A percentile compares a stretch with the other conserved stretches of the same genome.
Evolutionary conservation across 345 rosid species (phyloP).

Genomic region (Hypericum androsaemum): DNA sequence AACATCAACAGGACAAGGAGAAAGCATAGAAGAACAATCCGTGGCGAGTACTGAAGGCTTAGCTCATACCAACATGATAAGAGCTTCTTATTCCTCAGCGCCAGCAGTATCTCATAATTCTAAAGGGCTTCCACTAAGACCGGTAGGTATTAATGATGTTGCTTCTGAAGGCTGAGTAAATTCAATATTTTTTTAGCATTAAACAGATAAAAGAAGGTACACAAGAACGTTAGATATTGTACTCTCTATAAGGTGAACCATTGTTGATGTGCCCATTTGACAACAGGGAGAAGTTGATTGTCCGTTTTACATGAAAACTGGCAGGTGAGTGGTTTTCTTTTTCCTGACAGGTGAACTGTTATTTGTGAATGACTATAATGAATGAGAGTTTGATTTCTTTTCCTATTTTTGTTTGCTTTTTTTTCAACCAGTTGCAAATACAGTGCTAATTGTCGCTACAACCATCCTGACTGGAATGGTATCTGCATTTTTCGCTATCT

Average conservation of each 20-base stretch:
- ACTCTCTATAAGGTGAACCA: too few relatives aligned
- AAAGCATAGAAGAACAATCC: conserved; percentile 25
- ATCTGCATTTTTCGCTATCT: conserved; percentile 10
- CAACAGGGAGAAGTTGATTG: conserved; percentile 88
- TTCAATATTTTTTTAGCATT: background rate
- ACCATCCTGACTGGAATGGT: conserved; percentile 93
- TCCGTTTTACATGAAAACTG: conserved; percentile 89
- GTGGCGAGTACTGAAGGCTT: conserved; percentile 22
- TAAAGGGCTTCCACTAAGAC: conserved; percentile 87
- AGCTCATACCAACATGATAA: conserved; percentile 18
- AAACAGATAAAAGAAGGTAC: background rate
- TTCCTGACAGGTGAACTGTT: too few relatives aligned
- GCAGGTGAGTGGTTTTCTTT: conserved; percentile 47
- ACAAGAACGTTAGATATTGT: too few relatives aligned
- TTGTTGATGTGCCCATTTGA: too few relatives aligned
- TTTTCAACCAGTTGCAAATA: conserved; percentile 69
- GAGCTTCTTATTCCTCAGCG: conserved; percentile 26
- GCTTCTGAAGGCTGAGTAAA: background rate
- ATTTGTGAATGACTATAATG: background rate
- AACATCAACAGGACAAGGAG: conserved; percentile 34
- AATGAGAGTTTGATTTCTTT: conserved; percentile 4
- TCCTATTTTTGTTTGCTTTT: conserved; percentile 5
- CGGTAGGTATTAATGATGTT: conserved; percentile 25
- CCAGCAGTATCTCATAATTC: conserved; percentile 58
- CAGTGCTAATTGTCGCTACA: conserved; percentile 85